Percentiles rank a stretch among this genome's conserved stretches.
Conservation (phyloP, 192 early-diverging fungal genomes). For the Jimgerdemannia lactiflua region DNA sequence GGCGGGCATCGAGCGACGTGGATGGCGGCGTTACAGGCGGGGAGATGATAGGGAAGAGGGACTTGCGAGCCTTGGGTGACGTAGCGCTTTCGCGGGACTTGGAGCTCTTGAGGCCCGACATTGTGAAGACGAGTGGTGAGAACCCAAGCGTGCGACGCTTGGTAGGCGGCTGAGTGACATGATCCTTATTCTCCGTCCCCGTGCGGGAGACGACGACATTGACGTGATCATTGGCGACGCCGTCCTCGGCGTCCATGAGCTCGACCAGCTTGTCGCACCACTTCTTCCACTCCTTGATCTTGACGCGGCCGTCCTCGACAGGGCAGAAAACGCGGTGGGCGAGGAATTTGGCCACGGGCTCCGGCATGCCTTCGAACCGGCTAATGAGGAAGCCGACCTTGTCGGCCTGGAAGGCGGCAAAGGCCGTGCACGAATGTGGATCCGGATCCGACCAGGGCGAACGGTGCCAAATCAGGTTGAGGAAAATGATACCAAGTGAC, state of each 20-base stretch:
- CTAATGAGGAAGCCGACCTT: slow-evolving; percentile 54
- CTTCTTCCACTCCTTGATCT: slow-evolving; percentile 19
- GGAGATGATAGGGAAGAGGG: slow-evolving; percentile 9
- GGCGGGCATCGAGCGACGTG: background rate
- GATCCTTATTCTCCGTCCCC: background rate
- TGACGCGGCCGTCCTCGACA: slow-evolving; percentile 20
- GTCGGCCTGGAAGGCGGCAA: slow-evolving; percentile 57
- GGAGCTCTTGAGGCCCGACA: slow-evolving; percentile 7
- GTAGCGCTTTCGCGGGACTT: slow-evolving; percentile 6
- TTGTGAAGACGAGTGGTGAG: slow-evolving; percentile 4
- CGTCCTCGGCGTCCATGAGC: slow-evolving; percentile 5
- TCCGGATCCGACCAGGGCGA: slow-evolving; percentile 73
- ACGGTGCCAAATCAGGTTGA: slow-evolving; percentile 69
- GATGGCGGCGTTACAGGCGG: slow-evolving; percentile 1
- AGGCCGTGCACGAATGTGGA: slow-evolving; percentile 49
- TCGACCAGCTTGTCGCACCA: slow-evolving; percentile 25
- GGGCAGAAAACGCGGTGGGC: slow-evolving; percentile 59
- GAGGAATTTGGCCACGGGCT: slow-evolving; percentile 56
- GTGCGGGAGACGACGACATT: background rate
- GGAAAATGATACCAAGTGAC: slow-evolving; percentile 71
- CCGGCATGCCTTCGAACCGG: slow-evolving; percentile 54
- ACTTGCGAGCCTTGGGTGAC: slow-evolving; percentile 3
- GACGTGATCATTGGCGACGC: background rate
- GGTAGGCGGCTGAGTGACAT: slow-evolving; percentile 3
- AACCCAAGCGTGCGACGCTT: slow-evolving; percentile 10